Base-by-base conservation (phyloP, 139 green algal species). In the Chlorella vulgaris region DNA sequence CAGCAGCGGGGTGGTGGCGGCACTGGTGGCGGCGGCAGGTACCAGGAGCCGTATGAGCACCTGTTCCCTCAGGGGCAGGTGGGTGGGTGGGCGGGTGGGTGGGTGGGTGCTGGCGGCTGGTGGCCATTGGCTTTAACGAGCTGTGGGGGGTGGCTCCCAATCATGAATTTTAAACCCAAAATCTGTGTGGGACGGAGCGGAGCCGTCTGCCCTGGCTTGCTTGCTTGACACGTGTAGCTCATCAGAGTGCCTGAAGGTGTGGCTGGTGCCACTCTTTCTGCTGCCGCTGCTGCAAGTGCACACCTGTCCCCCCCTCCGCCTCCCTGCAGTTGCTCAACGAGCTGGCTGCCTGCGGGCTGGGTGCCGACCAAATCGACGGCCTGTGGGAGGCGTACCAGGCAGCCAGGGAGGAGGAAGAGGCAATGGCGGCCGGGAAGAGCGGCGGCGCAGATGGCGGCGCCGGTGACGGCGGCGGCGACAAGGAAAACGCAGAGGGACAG, bases 381-480 rank as follows among this genome's bases (percentile, higher is more conserved):
- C 81, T 93, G 69, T 82, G 58, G 74, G 82, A 85, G 53, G 89
- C 89, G 10, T 88, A 88, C 82, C 80, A 85, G 62, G 33, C 8
- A 10, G 87, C 85, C 19, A 69, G 90, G 51, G 85, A 86, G 63
- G 83, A 91, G 69, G 83, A 90, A 13, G 84, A 89, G 68, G 86
- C 81, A 7, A 86, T 80, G 38, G n/a, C n/a, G n/a, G n/a, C n/a
- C n/a, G n/a, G n/a, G n/a, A n/a, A n/a, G n/a, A n/a, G n/a, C n/a
- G n/a, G n/a, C n/a, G 68, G 65, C 1, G n/a, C 36, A 21, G 26
- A 53, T n/a, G 36, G 35, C 36, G 22, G 26, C 8, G 58, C 31
- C 24, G 26, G 51, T 28, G 58, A 43, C 6, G 47, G 65, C 42
- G 40, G 76, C 58, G 77, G 61, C 75, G 35, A 24, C 39, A 29